phyloP scores from a whole-genome alignment of 495 filamentous ascomycete genomes.

The Apodospora peruviana region DNA sequence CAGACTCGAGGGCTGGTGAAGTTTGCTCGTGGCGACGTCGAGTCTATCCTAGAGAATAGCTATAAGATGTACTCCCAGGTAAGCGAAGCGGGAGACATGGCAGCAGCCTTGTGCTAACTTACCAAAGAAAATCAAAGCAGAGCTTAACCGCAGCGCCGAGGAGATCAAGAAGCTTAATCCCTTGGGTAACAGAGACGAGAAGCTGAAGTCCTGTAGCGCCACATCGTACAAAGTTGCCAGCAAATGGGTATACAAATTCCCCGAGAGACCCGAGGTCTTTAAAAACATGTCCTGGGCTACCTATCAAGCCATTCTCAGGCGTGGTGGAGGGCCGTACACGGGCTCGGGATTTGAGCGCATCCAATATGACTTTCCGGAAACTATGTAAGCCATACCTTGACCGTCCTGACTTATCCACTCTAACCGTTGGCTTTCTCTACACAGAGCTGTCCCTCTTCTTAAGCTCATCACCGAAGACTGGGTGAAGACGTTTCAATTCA shows the following conservation, averaged over 20 bases:
- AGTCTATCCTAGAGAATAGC: neutral
- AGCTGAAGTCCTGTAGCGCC: neutral
- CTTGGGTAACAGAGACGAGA: neutral
- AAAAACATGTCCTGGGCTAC: constrained; percentile 6
- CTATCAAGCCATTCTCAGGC: constrained; percentile 12
- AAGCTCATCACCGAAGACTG: constrained; percentile 2
- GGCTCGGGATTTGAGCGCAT: neutral
- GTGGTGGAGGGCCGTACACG: constrained; percentile 9
- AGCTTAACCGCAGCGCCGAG: neutral
- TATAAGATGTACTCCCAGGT: constrained; percentile 1
- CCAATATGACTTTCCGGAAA: constrained; percentile 11
- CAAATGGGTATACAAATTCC: constrained; percentile 12
- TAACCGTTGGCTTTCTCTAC: neutral
- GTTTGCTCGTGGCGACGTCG: neutral
- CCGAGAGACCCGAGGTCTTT: neutral
- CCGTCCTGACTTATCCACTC: neutral
- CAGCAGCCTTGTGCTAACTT: neutral
- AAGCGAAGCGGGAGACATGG: neutral
- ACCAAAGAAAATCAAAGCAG: neutral
- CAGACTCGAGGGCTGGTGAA: neutral
- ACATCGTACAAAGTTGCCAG: neutral
- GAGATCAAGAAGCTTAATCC: neutral
- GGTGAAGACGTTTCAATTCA: constrained; percentile 1
- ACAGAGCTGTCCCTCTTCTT: neutral
- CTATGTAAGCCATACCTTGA: constrained; percentile 5